Evolutionary conservation across 352 stramenopile genomes (phyloP).

Genomic region (Phytophthora idaei): DNA sequence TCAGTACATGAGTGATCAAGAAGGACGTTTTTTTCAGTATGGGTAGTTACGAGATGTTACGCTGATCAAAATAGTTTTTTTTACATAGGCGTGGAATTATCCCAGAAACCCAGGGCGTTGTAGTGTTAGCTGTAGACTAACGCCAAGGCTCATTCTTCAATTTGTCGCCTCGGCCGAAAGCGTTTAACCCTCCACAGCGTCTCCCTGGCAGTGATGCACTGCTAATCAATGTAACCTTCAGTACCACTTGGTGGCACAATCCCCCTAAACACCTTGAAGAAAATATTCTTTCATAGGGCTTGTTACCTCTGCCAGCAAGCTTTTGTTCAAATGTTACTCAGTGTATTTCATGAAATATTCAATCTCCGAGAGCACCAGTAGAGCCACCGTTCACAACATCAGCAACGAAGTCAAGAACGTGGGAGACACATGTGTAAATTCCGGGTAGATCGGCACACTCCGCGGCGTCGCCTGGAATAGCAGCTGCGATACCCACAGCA

Average conservation of each 20-base stretch:
- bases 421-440: background rate
- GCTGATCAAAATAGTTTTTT: background rate
- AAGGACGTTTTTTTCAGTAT: no score
- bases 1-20: no score
- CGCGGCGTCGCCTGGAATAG: background rate
- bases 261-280: no score
- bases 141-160: background rate
- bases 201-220: no score
- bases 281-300: no score
- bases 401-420: background rate
- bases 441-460: background rate
- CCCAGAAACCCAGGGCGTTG: background rate
- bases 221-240: no score
- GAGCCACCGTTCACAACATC: no score
- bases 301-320: no score
- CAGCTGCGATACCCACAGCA: background rate
- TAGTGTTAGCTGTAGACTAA: background rate
- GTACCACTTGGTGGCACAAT: no score
- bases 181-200: background rate
- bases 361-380: no score
- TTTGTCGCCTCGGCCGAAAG: background rate
- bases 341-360: no score
- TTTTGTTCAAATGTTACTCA: no score
- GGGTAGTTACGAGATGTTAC: background rate
- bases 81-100: background rate